Evolutionary conservation across 2,329 filamentous ascomycete species (phyloP).

Genomic region (Claviceps citrina): DNA sequence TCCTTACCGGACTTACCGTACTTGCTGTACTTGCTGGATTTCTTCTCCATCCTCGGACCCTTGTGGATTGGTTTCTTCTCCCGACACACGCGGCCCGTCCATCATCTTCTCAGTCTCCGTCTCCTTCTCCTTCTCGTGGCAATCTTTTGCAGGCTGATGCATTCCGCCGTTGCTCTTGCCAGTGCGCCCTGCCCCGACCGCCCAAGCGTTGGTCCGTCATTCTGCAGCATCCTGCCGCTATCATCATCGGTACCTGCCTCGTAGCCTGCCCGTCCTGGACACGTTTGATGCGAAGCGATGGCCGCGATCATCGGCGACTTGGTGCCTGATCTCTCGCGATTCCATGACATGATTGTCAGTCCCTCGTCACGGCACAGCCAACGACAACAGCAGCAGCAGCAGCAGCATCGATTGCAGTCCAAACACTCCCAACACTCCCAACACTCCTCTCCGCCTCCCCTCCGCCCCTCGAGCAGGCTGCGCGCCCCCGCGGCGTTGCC

Average conservation of each 20-base stretch:
- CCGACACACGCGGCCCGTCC: no score
- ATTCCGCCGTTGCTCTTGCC: neutral
- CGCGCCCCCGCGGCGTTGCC: constrained; percentile 7
- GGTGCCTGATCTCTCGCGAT: constrained; percentile 55
- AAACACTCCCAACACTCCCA: constrained; percentile 1
- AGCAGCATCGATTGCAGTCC: neutral
- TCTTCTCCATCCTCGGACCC: no score
- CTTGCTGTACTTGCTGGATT: no score
- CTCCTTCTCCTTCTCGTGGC: neutral
- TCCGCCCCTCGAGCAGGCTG: constrained; percentile 16
- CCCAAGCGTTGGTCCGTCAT: no score
- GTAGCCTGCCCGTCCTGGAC: no score
- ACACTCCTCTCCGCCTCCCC: constrained; percentile 12
- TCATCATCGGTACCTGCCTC: no score
- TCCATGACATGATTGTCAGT: constrained; percentile 52
- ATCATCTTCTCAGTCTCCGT: no score
- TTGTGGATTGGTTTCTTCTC: no score
- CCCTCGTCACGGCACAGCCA: constrained; percentile 31
- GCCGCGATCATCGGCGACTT: constrained; percentile 55
- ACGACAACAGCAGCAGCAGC: constrained; percentile 18
- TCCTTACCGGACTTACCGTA: no score
- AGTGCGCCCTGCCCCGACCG: neutral
- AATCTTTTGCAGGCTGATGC: neutral
- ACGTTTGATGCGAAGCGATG: constrained; percentile 32
- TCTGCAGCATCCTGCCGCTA: no score